Conservation (phyloP, 2,329 filamentous ascomycete species). For the Esteya vermicola region DNA sequence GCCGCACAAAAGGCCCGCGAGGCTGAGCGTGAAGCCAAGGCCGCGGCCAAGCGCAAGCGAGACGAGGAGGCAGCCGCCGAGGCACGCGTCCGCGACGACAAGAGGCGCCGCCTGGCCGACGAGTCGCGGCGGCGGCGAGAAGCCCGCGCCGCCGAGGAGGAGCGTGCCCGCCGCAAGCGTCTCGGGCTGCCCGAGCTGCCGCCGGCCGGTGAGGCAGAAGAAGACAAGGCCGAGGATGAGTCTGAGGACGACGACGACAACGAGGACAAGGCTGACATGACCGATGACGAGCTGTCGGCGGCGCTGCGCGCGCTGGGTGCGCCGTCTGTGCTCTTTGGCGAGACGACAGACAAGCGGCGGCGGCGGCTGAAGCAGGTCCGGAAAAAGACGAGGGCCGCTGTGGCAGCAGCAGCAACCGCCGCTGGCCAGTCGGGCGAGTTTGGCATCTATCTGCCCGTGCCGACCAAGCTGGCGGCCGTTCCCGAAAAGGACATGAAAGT, state of each 20-base stretch:
- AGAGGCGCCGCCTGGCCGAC: slow-evolving; percentile 66
- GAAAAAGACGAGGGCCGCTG: too few relatives aligned
- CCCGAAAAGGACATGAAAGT: slow-evolving; percentile 86
- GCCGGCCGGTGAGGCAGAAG: slow-evolving; percentile 21
- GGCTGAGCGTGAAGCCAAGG: slow-evolving; percentile 52
- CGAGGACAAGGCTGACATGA: slow-evolving; percentile 34
- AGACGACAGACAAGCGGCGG: slow-evolving; percentile 55
- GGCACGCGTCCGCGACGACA: slow-evolving; percentile 60
- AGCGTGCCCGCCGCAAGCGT: slow-evolving; percentile 57
- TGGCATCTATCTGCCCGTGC: slow-evolving; percentile 86
- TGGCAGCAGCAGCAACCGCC: slow-evolving; percentile 35
- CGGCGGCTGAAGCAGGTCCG: slow-evolving; percentile 57
- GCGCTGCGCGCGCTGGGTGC: slow-evolving; percentile 60
- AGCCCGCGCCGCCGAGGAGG: slow-evolving; percentile 59
- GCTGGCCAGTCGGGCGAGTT: slow-evolving; percentile 1
- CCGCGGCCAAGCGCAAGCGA: slow-evolving; percentile 68
- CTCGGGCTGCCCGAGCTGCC: slow-evolving; percentile 67
- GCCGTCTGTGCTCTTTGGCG: slow-evolving; percentile 67
- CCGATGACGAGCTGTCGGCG: slow-evolving; percentile 55
- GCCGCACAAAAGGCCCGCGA: slow-evolving; percentile 68
- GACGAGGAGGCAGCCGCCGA: slow-evolving; percentile 73
- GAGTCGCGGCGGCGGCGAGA: slow-evolving; percentile 58
- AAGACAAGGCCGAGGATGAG: slow-evolving; percentile 18
- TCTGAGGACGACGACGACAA: slow-evolving; percentile 22
- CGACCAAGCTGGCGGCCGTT: slow-evolving; percentile 67